Conservation (phyloP, 2,329 filamentous ascomycete genomes). For the Botrytis tulipae region DNA sequence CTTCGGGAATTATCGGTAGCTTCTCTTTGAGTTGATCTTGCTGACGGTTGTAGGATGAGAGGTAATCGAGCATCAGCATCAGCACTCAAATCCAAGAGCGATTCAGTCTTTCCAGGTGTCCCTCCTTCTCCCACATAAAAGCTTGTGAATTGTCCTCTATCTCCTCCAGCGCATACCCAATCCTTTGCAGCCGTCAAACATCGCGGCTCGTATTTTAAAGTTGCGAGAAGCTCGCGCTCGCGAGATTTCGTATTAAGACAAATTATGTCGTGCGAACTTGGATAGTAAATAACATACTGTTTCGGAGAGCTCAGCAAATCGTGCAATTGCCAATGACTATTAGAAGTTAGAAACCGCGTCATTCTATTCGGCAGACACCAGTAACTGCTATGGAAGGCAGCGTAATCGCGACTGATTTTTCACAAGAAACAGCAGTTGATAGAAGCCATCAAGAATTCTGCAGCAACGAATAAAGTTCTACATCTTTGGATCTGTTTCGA, state of each 20-base stretch:
- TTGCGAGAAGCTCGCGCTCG: constrained; percentile 70
- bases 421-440: neutral
- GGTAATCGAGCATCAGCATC: constrained; percentile 59
- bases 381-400: neutral
- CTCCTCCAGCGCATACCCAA: constrained; percentile 88
- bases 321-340: constrained; percentile 82
- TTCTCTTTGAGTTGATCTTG: constrained; percentile 26
- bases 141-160: constrained; percentile 74
- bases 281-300: constrained; percentile 79
- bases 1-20: constrained; percentile 21
- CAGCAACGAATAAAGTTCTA: neutral
- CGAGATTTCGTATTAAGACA: constrained; percentile 66
- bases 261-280: constrained; percentile 69
- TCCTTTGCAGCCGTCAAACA: constrained; percentile 84
- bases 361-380: neutral
- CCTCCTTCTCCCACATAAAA: constrained; percentile 32
- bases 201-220: constrained; percentile 71
- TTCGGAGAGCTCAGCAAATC: constrained; percentile 83
- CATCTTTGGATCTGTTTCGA: neutral
- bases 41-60: constrained; percentile 45
- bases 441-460: neutral
- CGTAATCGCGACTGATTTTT: neutral
- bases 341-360: constrained; percentile 4
- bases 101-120: constrained; percentile 6
- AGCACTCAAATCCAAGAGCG: constrained; percentile 28